A percentile compares a stretch with the other conserved stretches of the same genome.
These are phyloP conservation scores for Paramecium pentaurelia DNA, from an alignment of 73 alveolate species.

Conservation along the genomic window DNA sequence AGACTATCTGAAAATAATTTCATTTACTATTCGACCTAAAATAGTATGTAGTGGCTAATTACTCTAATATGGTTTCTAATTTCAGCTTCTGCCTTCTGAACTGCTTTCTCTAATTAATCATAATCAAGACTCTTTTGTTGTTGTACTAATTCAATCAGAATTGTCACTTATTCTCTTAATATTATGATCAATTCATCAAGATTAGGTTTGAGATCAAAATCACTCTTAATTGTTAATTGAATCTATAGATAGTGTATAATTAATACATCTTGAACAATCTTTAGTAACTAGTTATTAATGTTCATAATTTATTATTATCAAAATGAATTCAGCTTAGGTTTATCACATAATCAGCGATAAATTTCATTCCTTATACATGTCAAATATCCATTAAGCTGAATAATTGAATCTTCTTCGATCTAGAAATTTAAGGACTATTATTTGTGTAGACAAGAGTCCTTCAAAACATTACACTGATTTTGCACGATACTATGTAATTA, in stretches of 20 bases:
- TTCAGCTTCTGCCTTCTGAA: constrained; percentile 8
- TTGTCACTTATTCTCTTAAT: neutral
- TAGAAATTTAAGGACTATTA: neutral
- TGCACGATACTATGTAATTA: neutral
- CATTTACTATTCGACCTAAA: neutral
- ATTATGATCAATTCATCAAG: neutral
- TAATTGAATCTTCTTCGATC: neutral
- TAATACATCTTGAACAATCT: neutral
- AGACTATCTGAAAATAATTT: neutral
- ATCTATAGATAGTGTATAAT: neutral
- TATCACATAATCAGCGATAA: neutral
- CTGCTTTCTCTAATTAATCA: constrained; percentile 9
- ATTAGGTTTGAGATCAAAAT: neutral
- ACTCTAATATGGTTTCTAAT: constrained; percentile 1
- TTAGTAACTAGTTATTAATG: neutral
- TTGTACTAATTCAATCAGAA: neutral
- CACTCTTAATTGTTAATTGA: neutral
- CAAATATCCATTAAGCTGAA: neutral
- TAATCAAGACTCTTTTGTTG: neutral
- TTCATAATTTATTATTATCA: neutral
- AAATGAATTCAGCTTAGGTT: neutral
- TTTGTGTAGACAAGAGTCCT: neutral
- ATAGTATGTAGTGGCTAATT: neutral
- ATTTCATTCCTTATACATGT: neutral
- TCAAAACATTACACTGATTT: neutral